A percentile compares a stretch with the other conserved stretches of the same genome.
Evolutionary conservation across 2,329 filamentous ascomycete species (phyloP).

Genomic region (Alternaria panax): DNA sequence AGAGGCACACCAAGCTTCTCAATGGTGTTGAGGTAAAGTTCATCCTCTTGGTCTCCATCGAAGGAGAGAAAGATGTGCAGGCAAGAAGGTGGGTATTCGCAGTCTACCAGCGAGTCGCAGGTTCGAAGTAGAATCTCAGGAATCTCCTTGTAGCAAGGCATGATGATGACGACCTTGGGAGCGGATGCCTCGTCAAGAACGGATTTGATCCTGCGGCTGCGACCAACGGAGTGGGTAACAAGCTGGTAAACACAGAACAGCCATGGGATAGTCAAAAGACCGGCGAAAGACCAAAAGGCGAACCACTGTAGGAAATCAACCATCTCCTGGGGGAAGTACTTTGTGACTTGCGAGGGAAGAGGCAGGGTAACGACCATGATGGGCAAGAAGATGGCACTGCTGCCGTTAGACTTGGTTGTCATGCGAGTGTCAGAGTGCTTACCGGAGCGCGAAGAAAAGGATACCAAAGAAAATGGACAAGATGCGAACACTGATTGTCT

Average conservation of each 20-base stretch:
- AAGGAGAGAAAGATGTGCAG: constrained; percentile 96
- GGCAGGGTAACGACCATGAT: constrained; percentile 95
- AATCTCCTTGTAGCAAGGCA: constrained; percentile 95
- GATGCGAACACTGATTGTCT: constrained; percentile 81
- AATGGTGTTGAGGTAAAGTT: constrained; percentile 86
- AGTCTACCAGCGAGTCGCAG: constrained; percentile 89
- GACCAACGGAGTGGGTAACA: constrained; percentile 84
- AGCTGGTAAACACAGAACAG: constrained; percentile 91
- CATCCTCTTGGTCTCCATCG: constrained; percentile 87
- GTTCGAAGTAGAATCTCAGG: constrained; percentile 84
- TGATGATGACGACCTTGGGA: constrained; percentile 93
- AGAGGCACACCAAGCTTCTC: constrained; percentile 83
- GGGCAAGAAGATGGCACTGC: constrained; percentile 82
- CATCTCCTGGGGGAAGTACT: constrained; percentile 74
- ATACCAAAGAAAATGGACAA: constrained; percentile 78
- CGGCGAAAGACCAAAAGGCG: constrained; percentile 91
- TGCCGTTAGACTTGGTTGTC: constrained; percentile 23
- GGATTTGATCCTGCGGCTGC: constrained; percentile 81
- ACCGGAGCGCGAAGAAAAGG: constrained; percentile 79
- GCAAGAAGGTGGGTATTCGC: constrained; percentile 90
- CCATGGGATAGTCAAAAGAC: constrained; percentile 86
- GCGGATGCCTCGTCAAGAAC: constrained; percentile 84
- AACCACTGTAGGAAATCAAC: constrained; percentile 87
- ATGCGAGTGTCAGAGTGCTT: constrained; percentile 33
- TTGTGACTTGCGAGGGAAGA: constrained; percentile 74